Conservation (phyloP, 2,329 filamentous ascomycete genomes). For the Madurella fahalii region DNA sequence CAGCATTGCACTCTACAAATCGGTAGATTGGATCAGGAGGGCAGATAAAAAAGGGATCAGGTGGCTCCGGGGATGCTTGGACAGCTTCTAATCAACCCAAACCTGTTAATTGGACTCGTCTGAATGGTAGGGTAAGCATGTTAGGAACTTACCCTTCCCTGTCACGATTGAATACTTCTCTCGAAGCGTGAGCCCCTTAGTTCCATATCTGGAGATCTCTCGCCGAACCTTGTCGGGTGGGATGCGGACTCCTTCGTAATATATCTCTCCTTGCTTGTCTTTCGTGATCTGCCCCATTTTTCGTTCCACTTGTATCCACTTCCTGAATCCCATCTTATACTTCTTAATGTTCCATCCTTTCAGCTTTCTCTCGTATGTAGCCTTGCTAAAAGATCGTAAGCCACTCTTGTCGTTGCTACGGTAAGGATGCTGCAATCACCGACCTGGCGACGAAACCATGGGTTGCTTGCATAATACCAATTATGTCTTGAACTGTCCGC, state of each 20-base stretch:
- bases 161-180: neutral
- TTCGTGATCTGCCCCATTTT: too few species aligned
- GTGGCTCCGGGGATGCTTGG: neutral
- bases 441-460: neutral
- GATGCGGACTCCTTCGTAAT: too few species aligned
- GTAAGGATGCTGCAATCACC: neutral
- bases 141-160: neutral
- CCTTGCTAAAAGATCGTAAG: slow-evolving; percentile 2
- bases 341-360: neutral
- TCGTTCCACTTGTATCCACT: neutral
- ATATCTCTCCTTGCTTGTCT: neutral
- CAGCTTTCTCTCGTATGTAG: neutral
- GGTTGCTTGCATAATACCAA: neutral
- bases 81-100: neutral
- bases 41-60: neutral
- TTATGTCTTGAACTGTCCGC: neutral
- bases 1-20: neutral
- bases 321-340: neutral
- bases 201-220: slow-evolving; percentile 2
- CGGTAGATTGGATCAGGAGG: neutral
- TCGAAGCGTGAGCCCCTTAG: neutral
- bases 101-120: neutral
- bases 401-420: neutral
- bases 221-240: neutral
- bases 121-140: neutral